Percentiles rank a stretch among this genome's conserved stretches.
Conservation (phyloP, 192 early-diverging fungal genomes). For the Rhizophlyctis rosea region DNA sequence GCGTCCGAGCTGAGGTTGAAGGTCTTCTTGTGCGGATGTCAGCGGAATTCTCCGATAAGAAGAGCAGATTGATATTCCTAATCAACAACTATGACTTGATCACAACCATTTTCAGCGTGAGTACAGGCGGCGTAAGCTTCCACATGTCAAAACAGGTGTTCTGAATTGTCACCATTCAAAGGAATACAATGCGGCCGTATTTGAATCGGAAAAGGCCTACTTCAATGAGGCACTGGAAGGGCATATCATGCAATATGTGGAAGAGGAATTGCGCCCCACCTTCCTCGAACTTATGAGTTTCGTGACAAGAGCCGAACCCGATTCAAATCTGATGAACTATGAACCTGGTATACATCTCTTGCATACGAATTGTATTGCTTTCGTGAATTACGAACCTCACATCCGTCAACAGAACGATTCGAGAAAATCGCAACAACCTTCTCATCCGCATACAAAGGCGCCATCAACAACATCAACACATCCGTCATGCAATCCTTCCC, state of each 20-base stretch:
- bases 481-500: constrained; percentile 89
- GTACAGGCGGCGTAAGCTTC: background rate
- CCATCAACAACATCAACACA: constrained; percentile 73
- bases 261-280: constrained; percentile 76
- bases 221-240: constrained; percentile 58
- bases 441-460: constrained; percentile 74
- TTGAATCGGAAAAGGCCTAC: constrained; percentile 52
- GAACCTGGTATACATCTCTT: background rate
- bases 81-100: constrained; percentile 96
- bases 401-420: constrained; percentile 54
- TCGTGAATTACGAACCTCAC: too few relatives aligned
- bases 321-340: constrained; percentile 46
- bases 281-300: constrained; percentile 81
- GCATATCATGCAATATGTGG: constrained; percentile 79
- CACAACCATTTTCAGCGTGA: constrained; percentile 71
- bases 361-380: background rate
- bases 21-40: constrained; percentile 71
- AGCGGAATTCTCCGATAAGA: constrained; percentile 64
- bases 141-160: background rate
- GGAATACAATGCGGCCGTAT: constrained; percentile 45
- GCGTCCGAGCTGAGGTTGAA: constrained; percentile 76
- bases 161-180: constrained; percentile 11
- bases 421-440: constrained; percentile 71
- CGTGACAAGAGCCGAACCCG: constrained; percentile 68
- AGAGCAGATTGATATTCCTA: constrained; percentile 72